Conservation (phyloP, 2,329 filamentous ascomycete genomes). For the Xylogone sp. region DNA sequence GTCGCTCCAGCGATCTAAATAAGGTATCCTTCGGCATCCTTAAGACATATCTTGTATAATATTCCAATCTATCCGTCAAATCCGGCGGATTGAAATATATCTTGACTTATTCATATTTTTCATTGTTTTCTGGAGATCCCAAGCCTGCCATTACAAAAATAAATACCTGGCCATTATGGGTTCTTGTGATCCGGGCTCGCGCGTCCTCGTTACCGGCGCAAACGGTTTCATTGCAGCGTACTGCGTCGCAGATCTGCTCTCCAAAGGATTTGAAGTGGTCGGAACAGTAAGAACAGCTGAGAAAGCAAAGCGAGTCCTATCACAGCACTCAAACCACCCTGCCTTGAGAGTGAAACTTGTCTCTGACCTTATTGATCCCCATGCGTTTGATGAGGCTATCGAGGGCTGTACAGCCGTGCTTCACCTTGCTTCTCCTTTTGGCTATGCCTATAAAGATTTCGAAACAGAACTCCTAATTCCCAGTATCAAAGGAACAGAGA, state of each 20-base stretch:
- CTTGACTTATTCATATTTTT: not conserved
- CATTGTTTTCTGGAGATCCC: not conserved
- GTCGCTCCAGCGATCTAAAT: too few species aligned
- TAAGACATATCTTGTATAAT: too few species aligned
- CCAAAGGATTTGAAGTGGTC: not conserved
- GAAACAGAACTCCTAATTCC: constrained; percentile 27
- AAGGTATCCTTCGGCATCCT: too few species aligned
- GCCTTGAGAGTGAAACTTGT: constrained; percentile 1
- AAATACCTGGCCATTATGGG: not conserved
- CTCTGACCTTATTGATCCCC: not conserved
- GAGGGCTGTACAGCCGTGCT: constrained; percentile 8
- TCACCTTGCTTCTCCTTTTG: constrained; percentile 28
- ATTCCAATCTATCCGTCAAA: too few species aligned
- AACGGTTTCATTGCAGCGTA: constrained; percentile 6
- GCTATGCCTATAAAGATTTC: constrained; percentile 23
- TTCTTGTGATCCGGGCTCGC: not conserved
- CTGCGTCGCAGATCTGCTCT: constrained; percentile 2
- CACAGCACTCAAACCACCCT: not conserved
- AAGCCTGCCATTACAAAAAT: not conserved
- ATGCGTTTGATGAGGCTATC: constrained; percentile 1
- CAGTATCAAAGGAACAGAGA: constrained; percentile 23
- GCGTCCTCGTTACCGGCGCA: constrained; percentile 5
- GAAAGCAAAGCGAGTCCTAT: constrained; percentile 1
- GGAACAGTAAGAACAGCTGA: constrained; percentile 1
- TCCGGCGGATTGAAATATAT: too few species aligned